phyloP scores from a whole-genome alignment of 495 filamentous ascomycete genomes.

The Trichocladium uniseriatum region DNA sequence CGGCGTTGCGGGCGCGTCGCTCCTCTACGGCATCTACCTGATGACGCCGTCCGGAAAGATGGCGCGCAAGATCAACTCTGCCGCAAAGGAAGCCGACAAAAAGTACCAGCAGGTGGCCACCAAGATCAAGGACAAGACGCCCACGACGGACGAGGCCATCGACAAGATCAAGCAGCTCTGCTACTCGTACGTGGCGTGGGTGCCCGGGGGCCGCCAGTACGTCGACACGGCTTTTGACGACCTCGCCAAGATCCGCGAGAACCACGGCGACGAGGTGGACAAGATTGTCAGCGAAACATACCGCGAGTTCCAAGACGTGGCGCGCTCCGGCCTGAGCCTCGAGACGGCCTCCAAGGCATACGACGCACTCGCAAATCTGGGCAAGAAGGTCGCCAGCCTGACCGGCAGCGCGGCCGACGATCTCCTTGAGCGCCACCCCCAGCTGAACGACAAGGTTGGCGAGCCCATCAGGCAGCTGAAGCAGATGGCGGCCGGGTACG shows the following conservation, averaged over 20 bases:
- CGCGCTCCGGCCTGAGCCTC: slow-evolving; percentile 41
- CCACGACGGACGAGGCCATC: slow-evolving; percentile 50
- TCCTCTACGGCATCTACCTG: slow-evolving; percentile 46
- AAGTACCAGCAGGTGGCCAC: slow-evolving; percentile 44
- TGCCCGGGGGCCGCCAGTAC: slow-evolving; percentile 54
- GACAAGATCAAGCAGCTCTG: slow-evolving; percentile 48
- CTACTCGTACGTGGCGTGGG: slow-evolving; percentile 52
- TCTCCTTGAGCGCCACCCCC: slow-evolving; percentile 55
- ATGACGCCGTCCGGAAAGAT: slow-evolving; percentile 47
- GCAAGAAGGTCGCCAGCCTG: slow-evolving; percentile 42
- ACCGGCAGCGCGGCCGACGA: slow-evolving; percentile 47
- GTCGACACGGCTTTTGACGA: slow-evolving; percentile 55
- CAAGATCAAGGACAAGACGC: slow-evolving; percentile 43
- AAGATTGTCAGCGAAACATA: slow-evolving; percentile 52
- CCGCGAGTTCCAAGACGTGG: slow-evolving; percentile 43
- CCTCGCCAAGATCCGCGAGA: slow-evolving; percentile 47
- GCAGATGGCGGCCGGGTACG: slow-evolving; percentile 52
- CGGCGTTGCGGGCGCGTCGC: slow-evolving; percentile 27
- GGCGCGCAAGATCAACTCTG: slow-evolving; percentile 32
- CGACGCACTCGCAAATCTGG: slow-evolving; percentile 44
- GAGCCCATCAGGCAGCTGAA: slow-evolving; percentile 52
- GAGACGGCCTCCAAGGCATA: slow-evolving; percentile 43
- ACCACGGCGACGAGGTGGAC: slow-evolving; percentile 55
- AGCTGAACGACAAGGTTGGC: slow-evolving; percentile 59
- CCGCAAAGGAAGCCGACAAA: slow-evolving; percentile 41